These are phyloP conservation scores for Peronospora destructor DNA, from an alignment of 352 stramenopile genomes.

Conservation along the genomic window DNA sequence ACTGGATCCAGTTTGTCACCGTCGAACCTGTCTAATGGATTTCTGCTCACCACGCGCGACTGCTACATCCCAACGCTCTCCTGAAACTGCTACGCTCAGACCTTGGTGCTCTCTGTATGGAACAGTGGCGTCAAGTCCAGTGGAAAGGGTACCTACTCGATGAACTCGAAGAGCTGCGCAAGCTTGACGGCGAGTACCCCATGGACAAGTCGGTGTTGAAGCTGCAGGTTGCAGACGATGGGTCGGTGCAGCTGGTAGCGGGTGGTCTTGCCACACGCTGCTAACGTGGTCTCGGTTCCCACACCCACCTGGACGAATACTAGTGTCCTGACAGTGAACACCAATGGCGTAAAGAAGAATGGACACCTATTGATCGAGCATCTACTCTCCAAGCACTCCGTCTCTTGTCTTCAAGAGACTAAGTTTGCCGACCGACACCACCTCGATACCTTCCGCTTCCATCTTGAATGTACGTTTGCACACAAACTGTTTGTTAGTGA, in stretches of 20 bases:
- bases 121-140: neutral
- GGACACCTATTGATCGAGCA: neutral
- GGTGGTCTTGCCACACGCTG: neutral
- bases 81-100: neutral
- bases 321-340: neutral
- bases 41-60: neutral
- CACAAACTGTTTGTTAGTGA: neutral
- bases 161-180: no score
- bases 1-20: neutral
- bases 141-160: no score
- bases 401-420: neutral
- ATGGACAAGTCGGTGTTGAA: neutral
- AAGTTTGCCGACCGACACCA: neutral
- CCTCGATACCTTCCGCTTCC: neutral
- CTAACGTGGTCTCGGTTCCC: neutral
- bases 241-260: neutral
- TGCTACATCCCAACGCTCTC: no score
- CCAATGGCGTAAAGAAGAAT: neutral
- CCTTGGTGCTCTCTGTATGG: neutral
- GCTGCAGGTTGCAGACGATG: neutral
- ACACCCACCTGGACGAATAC: neutral
- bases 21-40: neutral
- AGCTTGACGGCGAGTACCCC: neutral
- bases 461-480: neutral
- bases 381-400: neutral